These are phyloP conservation scores for Talaromyces sp. DNA, from an alignment of 2,329 filamentous ascomycete species.

Conservation along the genomic window DNA sequence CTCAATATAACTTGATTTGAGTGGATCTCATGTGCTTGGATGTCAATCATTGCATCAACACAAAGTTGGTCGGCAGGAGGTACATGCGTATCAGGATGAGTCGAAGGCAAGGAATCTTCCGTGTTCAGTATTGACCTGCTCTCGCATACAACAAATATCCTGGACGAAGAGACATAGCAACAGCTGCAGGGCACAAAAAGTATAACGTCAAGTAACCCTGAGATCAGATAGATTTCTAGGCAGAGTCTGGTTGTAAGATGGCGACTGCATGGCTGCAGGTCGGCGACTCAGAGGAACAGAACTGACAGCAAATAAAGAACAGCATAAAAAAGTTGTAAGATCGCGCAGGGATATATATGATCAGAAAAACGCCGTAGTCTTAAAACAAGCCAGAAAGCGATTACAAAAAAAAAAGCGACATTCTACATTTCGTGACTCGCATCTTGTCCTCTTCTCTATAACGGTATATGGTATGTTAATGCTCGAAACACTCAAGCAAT, in stretches of 20 bases:
- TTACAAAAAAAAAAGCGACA: neutral
- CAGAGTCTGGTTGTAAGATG: neutral
- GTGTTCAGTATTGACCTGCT: neutral
- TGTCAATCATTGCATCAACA: neutral
- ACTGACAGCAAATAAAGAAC: too few species aligned
- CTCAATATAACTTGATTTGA: neutral
- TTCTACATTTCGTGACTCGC: constrained; percentile 1
- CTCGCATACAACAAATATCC: neutral
- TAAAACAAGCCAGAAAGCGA: too few species aligned
- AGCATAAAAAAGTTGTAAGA: too few species aligned
- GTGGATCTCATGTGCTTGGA: neutral
- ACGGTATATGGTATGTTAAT: neutral
- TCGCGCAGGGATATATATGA: neutral
- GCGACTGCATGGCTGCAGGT: neutral
- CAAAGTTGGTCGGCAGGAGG: neutral
- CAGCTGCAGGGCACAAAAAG: neutral
- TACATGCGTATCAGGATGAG: neutral
- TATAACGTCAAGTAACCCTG: neutral
- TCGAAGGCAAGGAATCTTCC: neutral
- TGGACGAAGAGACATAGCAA: neutral
- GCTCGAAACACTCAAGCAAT: neutral
- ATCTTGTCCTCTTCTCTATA: neutral
- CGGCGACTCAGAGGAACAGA: too few species aligned
- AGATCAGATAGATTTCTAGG: neutral
- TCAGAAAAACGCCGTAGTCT: too few species aligned